phyloP scores from a whole-genome alignment of 768 basidiomycete genomes.

The Leccinellum luteum region DNA sequence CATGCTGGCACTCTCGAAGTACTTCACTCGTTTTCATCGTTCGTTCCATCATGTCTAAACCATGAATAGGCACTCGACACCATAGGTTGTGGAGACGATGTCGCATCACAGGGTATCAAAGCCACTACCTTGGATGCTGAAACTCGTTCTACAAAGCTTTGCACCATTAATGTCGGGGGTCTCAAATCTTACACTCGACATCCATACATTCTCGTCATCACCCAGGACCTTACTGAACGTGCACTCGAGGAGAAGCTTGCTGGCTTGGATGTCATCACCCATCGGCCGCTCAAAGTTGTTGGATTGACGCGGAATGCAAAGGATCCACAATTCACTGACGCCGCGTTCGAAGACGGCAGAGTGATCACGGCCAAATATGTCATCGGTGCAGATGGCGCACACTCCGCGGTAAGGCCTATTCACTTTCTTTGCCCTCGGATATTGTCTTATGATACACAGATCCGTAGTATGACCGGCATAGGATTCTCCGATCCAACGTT shows the following conservation, averaged over 20 bases:
- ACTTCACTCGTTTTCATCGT: slow-evolving; percentile 1
- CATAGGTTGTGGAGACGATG: slow-evolving; percentile 39
- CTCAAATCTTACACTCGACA: slow-evolving; percentile 42
- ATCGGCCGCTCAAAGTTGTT: slow-evolving; percentile 39
- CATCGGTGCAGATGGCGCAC: slow-evolving; percentile 51
- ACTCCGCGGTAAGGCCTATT: slow-evolving; percentile 38
- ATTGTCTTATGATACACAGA: slow-evolving; percentile 23
- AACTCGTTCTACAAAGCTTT: slow-evolving; percentile 30
- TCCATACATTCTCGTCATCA: slow-evolving; percentile 41
- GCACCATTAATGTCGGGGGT: slow-evolving; percentile 30
- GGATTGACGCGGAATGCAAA: slow-evolving; percentile 33
- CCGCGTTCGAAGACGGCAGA: slow-evolving; percentile 47
- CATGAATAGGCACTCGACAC: slow-evolving; percentile 43
- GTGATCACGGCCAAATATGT: slow-evolving; percentile 44
- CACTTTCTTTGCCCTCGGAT: background rate
- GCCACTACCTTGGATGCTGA: slow-evolving; percentile 23
- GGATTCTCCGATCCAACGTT: slow-evolving; percentile 44
- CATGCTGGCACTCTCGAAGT: slow-evolving; percentile 57
- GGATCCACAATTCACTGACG: slow-evolving; percentile 34
- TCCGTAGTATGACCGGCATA: slow-evolving; percentile 42
- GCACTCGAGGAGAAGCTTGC: slow-evolving; percentile 36
- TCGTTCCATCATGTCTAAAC: slow-evolving; percentile 28
- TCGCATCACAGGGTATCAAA: slow-evolving; percentile 39
- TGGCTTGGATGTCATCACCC: slow-evolving; percentile 32
- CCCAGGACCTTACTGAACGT: slow-evolving; percentile 45